Percentiles rank a stretch among this genome's conserved stretches.
phyloP scores from a whole-genome alignment of 73 alveolate species.

The Stentor coeruleus region DNA sequence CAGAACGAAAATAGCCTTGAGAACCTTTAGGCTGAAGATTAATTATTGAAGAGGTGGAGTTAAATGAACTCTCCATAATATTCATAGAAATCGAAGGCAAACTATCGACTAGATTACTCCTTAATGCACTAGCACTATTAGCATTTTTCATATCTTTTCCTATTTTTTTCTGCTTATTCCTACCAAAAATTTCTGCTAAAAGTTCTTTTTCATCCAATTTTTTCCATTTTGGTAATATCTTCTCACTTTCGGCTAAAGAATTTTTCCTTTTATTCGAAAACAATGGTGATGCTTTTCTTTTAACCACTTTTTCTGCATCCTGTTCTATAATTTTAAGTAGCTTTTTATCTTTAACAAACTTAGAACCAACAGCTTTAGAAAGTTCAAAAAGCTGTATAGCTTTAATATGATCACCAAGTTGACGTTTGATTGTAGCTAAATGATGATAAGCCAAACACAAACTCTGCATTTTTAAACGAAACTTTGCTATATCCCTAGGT shows the following conservation, averaged over 20 bases:
- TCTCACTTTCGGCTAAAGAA: neutral
- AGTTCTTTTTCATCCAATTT: neutral
- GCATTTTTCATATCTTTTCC: neutral
- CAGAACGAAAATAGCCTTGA: too few relatives aligned
- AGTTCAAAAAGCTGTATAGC: neutral
- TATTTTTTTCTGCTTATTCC: neutral
- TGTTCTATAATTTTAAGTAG: neutral
- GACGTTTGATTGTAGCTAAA: neutral
- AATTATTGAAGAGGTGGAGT: too few relatives aligned
- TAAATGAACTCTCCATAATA: neutral
- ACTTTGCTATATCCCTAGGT: neutral
- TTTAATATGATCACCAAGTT: neutral
- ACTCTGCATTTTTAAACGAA: conserved; percentile 25
- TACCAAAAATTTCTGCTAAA: conserved; percentile 18
- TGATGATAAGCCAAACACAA: conserved; percentile 29
- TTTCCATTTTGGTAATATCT: neutral
- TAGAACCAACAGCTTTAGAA: neutral
- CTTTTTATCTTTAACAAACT: neutral
- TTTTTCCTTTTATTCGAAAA: neutral
- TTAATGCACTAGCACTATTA: neutral
- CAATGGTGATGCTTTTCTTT: neutral
- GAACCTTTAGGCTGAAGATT: too few relatives aligned
- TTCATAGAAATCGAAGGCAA: neutral
- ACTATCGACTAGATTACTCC: too few relatives aligned
- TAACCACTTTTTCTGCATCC: neutral